These are phyloP conservation scores for Tranzscheliella williamsii DNA, from an alignment of 1,284 basidiomycete species.

Conservation along the genomic window DNA sequence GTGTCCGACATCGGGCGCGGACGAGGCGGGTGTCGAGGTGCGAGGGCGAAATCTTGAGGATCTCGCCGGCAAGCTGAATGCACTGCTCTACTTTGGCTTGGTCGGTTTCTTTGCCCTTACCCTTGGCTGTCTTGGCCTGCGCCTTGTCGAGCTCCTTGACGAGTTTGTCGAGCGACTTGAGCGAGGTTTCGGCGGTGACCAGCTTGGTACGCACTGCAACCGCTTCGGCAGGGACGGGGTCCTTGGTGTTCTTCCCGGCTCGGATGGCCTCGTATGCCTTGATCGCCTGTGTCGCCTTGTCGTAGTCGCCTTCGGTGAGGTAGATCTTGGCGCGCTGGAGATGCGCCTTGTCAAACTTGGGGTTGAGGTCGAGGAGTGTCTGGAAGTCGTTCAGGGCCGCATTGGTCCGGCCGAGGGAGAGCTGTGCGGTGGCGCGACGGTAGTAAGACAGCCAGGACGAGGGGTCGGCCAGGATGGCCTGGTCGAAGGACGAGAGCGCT, in stretches of 20 bases:
- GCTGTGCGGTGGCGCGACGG: slow-evolving; percentile 55
- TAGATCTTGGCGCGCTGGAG: slow-evolving; percentile 53
- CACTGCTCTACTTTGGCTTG: slow-evolving; percentile 45
- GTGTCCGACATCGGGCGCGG: slow-evolving; percentile 48
- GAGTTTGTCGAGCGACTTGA: slow-evolving; percentile 35
- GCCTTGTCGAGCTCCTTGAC: slow-evolving; percentile 45
- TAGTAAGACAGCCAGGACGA: slow-evolving; percentile 55
- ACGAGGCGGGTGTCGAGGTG: slow-evolving; percentile 43
- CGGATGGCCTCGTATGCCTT: slow-evolving; percentile 18
- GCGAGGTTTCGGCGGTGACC: slow-evolving; percentile 10
- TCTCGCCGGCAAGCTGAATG: slow-evolving; percentile 35
- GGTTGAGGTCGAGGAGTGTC: slow-evolving; percentile 46
- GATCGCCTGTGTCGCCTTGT: slow-evolving; percentile 37
- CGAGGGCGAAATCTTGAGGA: slow-evolving; percentile 52
- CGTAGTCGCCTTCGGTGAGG: slow-evolving; percentile 52
- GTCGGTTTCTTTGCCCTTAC: slow-evolving; percentile 34
- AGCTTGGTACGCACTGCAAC: slow-evolving; percentile 29
- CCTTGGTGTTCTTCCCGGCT: slow-evolving; percentile 12
- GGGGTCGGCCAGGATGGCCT: slow-evolving; percentile 46
- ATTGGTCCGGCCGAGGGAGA: slow-evolving; percentile 53
- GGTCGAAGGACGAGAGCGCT: slow-evolving; percentile 49
- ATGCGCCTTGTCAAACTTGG: slow-evolving; percentile 54
- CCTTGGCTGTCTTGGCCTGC: slow-evolving; percentile 18
- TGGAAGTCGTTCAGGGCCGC: slow-evolving; percentile 53
- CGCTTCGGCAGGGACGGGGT: slow-evolving; percentile 9